A percentile compares a stretch with the other conserved stretches of the same genome.
Conservation (phyloP, 2,329 filamentous ascomycete species). For the Diaporthe velutina region DNA sequence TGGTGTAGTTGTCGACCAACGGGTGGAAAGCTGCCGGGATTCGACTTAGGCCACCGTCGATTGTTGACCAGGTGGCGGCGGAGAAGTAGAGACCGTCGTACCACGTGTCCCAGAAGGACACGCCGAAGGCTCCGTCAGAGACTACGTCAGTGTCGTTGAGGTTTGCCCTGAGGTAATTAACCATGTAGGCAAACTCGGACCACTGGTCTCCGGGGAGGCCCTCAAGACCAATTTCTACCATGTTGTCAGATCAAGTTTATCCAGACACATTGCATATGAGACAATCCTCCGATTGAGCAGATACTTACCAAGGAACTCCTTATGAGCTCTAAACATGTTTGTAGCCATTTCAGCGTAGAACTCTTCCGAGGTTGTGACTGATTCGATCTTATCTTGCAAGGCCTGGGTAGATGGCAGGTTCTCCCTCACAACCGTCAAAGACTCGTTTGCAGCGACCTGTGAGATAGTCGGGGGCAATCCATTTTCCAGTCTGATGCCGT, state of each 20-base stretch:
- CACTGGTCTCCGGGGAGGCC: conserved; percentile 70
- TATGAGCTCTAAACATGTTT: conserved; percentile 60
- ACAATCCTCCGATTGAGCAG: neutral
- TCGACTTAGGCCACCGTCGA: conserved; percentile 67
- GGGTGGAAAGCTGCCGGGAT: conserved; percentile 74
- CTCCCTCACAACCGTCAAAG: conserved; percentile 51
- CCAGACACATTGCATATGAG: neutral
- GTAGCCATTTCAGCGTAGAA: conserved; percentile 54
- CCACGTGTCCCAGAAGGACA: conserved; percentile 61
- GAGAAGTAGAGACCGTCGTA: conserved; percentile 72
- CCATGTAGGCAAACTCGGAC: conserved; percentile 74
- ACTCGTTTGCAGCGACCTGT: conserved; percentile 60
- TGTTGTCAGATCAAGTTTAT: conserved; percentile 5
- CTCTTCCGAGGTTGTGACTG: conserved; percentile 51
- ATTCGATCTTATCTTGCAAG: conserved; percentile 53
- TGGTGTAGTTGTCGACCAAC: conserved; percentile 68
- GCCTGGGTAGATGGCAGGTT: conserved; percentile 50
- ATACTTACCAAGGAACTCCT: conserved; percentile 50
- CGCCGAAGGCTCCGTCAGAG: conserved; percentile 55
- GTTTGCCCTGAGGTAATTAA: conserved; percentile 67
- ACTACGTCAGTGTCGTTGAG: conserved; percentile 67
- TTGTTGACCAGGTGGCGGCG: conserved; percentile 73
- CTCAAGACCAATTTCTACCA: conserved; percentile 49
- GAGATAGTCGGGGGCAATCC: conserved; percentile 66
- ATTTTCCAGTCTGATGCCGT: conserved; percentile 60